Percentiles rank a stretch among this genome's conserved stretches.
Conservation (phyloP, 164 flowering plant genomes). For the Pachysandra terminalis region DNA sequence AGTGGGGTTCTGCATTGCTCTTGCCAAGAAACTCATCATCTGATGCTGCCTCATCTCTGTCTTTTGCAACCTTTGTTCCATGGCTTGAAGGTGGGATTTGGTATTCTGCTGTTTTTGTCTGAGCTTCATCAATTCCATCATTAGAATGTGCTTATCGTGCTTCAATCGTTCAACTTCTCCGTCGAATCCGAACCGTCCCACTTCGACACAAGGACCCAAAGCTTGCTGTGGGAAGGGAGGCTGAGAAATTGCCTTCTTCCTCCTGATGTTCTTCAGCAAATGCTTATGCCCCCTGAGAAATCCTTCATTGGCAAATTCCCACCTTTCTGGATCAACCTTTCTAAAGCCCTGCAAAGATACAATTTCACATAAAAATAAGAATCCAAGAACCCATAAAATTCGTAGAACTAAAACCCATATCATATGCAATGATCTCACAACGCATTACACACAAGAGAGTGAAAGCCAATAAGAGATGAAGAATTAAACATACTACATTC, state of each 20-base stretch:
- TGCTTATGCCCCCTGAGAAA: constrained; percentile 73
- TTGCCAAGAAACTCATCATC: constrained; percentile 78
- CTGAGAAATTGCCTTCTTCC: constrained; percentile 44
- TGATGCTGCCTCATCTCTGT: constrained; percentile 68
- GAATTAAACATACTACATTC: no score
- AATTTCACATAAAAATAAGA: not conserved
- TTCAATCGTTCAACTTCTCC: constrained; percentile 57
- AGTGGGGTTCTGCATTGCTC: constrained; percentile 57
- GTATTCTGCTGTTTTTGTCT: constrained; percentile 73
- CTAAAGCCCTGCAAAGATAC: constrained; percentile 66
- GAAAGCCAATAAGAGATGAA: no score
- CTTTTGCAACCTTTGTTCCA: constrained; percentile 55
- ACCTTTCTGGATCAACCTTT: constrained; percentile 79
- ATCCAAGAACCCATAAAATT: not conserved
- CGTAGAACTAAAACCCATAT: not conserved
- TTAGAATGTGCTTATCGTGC: constrained; percentile 62
- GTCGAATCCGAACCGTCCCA: constrained; percentile 60
- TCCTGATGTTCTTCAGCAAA: constrained; percentile 57
- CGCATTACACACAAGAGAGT: no score
- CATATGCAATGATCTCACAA: not conserved
- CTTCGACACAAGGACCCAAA: constrained; percentile 53
- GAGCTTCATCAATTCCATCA: constrained; percentile 62
- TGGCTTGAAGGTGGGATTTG: constrained; percentile 30
- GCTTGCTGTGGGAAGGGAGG: constrained; percentile 24
- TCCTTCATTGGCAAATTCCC: constrained; percentile 90